A percentile compares a stretch with the other conserved stretches of the same genome.
Evolutionary conservation across 306 rosid genomes (phyloP).

Genomic region (Senna tora): DNA sequence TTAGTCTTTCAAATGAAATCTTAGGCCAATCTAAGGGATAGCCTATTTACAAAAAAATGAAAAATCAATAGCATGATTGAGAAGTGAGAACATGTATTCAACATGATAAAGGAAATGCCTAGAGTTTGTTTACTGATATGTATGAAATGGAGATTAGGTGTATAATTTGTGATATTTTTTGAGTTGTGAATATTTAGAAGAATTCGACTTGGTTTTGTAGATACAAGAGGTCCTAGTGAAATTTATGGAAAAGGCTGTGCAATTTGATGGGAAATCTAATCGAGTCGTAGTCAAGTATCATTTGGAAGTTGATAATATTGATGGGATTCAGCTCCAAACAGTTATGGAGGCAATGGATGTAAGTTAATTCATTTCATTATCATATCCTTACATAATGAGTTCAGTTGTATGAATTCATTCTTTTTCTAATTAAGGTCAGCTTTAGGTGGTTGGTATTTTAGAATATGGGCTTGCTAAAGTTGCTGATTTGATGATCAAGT

Average conservation of each 20-base stretch:
- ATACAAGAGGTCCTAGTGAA: slow-evolving; percentile 87
- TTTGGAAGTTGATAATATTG: slow-evolving; percentile 44
- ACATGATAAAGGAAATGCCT: slow-evolving; percentile 14
- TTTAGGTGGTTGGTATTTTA: slow-evolving; percentile 77
- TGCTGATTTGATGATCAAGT: slow-evolving; percentile 83
- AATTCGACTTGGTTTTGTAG: slow-evolving; percentile 92
- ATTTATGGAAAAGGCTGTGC: slow-evolving; percentile 76
- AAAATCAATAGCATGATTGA: background rate
- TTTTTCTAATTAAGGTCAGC: slow-evolving; percentile 20
- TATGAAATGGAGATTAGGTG: background rate
- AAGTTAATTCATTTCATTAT: slow-evolving; percentile 43
- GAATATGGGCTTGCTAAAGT: slow-evolving; percentile 91
- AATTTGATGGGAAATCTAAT: slow-evolving; percentile 61
- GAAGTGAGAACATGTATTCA: background rate
- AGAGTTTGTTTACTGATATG: slow-evolving; percentile 3
- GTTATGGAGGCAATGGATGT: slow-evolving; percentile 90
- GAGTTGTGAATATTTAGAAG: slow-evolving; percentile 81
- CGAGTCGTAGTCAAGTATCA: slow-evolving; percentile 59
- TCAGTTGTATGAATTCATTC: slow-evolving; percentile 17
- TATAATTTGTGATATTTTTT: slow-evolving; percentile 57
- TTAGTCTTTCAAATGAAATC: background rate
- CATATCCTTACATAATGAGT: slow-evolving; percentile 1
- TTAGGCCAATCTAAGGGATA: background rate
- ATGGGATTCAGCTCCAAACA: slow-evolving; percentile 58
- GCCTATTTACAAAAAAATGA: background rate